Base-by-base conservation (phyloP, 352 stramenopile genomes). In the Globisporangium parvum region DNA sequence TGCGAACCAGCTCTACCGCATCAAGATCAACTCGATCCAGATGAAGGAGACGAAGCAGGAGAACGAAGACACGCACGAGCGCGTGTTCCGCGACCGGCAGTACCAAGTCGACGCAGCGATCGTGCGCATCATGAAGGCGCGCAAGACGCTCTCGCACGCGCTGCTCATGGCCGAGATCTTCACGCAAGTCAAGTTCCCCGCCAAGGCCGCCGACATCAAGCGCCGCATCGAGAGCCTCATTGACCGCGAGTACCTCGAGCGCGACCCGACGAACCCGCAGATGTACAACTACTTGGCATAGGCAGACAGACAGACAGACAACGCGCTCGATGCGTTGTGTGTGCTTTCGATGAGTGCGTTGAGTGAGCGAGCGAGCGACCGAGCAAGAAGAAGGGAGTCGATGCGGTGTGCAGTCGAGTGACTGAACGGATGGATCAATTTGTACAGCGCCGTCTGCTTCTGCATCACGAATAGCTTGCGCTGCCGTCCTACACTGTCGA, bases 251-350 rank as follows among this genome's bases (percentile, higher is more conserved):
- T 99, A 99, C 73, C 75, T 99, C 44, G 93, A 99, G 67, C 90
- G 97, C 45, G 93, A 91, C 60, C 67, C 91, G 24, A 69, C 87
- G 47, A 95, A 99, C 67, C 86, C 89, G 62, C 79, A 85, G 26
- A 67, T 98, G 47, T 99, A 99, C 86, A 96, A 93, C 56, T 99
- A 99, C 83, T 87, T 99, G 71, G 97, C 97, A 41, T 99, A 86
- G 55, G 88, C 96, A 20, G 93, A 98, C 66, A 96, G 97, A 41
- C 99, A 86, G 55, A 87, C 96, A 20, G 93, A 98, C 66, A 96
- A 96, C 20, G 93, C 94, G 8, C 97, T 99, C 62, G 97, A 31
- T n/a, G n/a, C n/a, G n/a, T n/a, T n/a, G 26, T 31, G 26, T 6
- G 26, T 31, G 26, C 26, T 2, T 31, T 2, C 0, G 26, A 6